Percentiles rank a stretch among this genome's conserved stretches.
Evolutionary conservation across 148 eudicot species (phyloP).

Genomic region (Dysphania ambrosioides): DNA sequence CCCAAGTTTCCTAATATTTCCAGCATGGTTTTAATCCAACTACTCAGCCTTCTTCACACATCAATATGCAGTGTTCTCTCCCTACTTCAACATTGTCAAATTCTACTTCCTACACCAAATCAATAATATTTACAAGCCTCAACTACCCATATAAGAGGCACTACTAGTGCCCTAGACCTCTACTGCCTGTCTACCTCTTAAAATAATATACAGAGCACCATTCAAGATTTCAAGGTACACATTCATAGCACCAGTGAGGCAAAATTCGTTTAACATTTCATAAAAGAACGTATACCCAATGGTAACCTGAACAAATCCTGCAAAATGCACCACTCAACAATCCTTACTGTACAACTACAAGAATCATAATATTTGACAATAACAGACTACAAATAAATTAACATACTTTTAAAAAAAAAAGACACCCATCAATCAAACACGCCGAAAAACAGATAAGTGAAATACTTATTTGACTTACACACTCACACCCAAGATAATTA

Average conservation of each 20-base stretch:
- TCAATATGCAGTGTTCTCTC: neutral
- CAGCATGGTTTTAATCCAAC: neutral
- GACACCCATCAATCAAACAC: neutral
- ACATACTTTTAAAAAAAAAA: neutral
- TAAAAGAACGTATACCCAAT: neutral
- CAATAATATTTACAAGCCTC: neutral
- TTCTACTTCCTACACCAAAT: neutral
- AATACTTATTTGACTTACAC: neutral
- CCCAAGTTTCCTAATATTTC: too few species aligned
- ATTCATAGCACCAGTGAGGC: neutral
- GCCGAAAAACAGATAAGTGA: neutral
- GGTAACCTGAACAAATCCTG: neutral
- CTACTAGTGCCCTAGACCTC: neutral
- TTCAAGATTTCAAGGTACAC: neutral
- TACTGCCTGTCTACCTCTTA: neutral
- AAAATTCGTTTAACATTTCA: neutral
- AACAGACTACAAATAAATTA: neutral
- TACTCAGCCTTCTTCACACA: neutral
- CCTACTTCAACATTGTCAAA: neutral
- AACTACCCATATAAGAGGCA: neutral
- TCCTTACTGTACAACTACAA: conserved; percentile 3
- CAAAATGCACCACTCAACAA: neutral
- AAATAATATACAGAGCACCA: neutral
- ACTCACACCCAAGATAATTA: neutral
- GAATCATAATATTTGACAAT: neutral